Percentiles rank a stretch among this genome's conserved stretches.
These are phyloP conservation scores for Pythium periplocum DNA, from an alignment of 352 stramenopile species.

Conservation along the genomic window DNA sequence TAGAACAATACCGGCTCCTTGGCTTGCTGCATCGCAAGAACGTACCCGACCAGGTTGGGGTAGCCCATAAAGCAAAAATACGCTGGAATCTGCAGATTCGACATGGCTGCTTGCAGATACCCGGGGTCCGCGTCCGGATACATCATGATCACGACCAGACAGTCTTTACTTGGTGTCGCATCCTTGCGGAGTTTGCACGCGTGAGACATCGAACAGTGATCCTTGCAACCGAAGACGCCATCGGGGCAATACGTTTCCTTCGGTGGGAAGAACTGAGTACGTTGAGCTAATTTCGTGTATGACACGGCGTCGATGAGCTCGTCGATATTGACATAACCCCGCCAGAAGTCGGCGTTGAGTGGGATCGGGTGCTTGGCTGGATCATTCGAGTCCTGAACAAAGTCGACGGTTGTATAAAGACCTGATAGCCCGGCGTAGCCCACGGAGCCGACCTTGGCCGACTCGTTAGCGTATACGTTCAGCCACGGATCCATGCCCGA, in stretches of 20 bases:
- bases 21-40: conserved; percentile 21
- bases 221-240: conserved; percentile 26
- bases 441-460: conserved; percentile 20
- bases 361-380: not conserved
- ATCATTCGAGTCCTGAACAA: not conserved
- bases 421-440: conserved; percentile 34
- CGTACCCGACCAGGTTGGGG: conserved; percentile 14
- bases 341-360: not conserved
- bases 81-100: conserved; percentile 37
- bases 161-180: conserved; percentile 18
- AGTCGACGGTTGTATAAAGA: conserved; percentile 4
- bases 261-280: not conserved
- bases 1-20: conserved; percentile 37
- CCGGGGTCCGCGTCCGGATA: conserved; percentile 26
- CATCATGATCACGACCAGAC: conserved; percentile 43
- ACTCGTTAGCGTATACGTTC: conserved; percentile 24
- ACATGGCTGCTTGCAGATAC: conserved; percentile 34
- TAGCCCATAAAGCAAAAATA: conserved; percentile 51
- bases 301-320: not conserved
- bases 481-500: not conserved
- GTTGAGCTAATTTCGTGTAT: not conserved
- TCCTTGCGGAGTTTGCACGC: conserved; percentile 30
- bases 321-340: not conserved
- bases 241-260: not conserved
- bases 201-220: conserved; percentile 37